Percentiles rank a stretch among this genome's conserved stretches.
Conservation (phyloP, 2,329 filamentous ascomycete species). For the Cladorrhinum sp. region DNA sequence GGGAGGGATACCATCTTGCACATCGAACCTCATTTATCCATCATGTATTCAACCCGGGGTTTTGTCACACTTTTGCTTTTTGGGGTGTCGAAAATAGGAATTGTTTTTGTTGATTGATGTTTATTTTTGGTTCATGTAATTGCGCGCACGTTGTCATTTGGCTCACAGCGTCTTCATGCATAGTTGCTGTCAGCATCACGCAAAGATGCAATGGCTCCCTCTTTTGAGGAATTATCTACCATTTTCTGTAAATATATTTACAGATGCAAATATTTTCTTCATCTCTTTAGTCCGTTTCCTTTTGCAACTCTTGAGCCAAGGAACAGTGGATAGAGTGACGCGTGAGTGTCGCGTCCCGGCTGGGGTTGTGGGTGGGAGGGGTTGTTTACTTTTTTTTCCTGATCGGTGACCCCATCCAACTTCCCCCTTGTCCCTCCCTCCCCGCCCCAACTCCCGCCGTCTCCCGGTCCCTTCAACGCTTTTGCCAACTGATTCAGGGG, state of each 20-base stretch:
- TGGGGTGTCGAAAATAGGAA: not conserved
- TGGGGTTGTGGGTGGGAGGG: not conserved
- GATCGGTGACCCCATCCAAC: not conserved
- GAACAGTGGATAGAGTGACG: not conserved
- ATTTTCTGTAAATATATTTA: constrained; percentile 7
- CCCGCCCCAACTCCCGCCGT: no score
- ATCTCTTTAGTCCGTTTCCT: no score
- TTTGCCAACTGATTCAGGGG: not conserved
- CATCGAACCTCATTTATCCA: not conserved
- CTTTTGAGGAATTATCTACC: no score
- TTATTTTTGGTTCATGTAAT: not conserved
- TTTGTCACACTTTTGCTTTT: not conserved
- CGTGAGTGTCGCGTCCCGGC: not conserved
- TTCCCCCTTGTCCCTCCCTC: no score
- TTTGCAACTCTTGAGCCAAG: no score
- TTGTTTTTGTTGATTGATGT: not conserved
- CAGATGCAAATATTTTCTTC: not conserved
- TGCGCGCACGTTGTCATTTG: not conserved
- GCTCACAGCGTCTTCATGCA: not conserved
- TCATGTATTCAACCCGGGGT: not conserved
- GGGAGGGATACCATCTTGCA: no score
- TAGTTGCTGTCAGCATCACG: no score
- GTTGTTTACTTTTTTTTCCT: constrained; percentile 4
- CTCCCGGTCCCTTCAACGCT: no score
- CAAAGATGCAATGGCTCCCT: no score